Conservation (phyloP, 2,329 filamentous ascomycete species). For the Periconia sp. region DNA sequence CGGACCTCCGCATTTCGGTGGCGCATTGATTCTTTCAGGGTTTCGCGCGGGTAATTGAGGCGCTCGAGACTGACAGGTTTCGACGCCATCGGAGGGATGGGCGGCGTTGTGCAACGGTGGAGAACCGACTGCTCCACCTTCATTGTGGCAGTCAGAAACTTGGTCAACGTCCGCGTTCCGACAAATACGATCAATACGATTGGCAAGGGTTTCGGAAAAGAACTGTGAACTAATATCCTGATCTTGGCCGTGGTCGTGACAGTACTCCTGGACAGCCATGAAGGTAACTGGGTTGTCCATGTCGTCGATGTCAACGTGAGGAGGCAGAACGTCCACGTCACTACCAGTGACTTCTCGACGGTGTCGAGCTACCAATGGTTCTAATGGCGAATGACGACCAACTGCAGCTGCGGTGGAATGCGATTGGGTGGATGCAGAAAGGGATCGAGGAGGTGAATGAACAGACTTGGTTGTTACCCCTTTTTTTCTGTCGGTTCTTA, state of each 20-base stretch:
- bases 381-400: slow-evolving; percentile 26
- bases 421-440: slow-evolving; percentile 21
- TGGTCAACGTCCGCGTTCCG: too few relatives aligned
- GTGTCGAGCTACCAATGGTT: slow-evolving; percentile 30
- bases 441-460: background rate
- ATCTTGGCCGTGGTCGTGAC: slow-evolving; percentile 4
- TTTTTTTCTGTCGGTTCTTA: too few relatives aligned
- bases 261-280: slow-evolving; percentile 33
- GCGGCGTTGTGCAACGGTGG: slow-evolving; percentile 1
- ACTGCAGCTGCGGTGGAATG: slow-evolving; percentile 1
- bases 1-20: background rate
- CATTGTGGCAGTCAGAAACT: background rate
- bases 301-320: slow-evolving; percentile 25
- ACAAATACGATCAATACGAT: background rate
- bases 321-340: slow-evolving; percentile 20
- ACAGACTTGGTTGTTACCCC: background rate
- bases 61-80: slow-evolving; percentile 1
- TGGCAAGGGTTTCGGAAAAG: background rate
- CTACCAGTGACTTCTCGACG: slow-evolving; percentile 22
- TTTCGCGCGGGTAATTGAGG: slow-evolving; percentile 26
- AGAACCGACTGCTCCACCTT: background rate
- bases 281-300: slow-evolving; percentile 26
- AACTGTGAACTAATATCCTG: background rate
- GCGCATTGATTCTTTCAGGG: slow-evolving; percentile 23
- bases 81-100: background rate